phyloP scores from a whole-genome alignment of 768 basidiomycete genomes.

The Leccinum ochraceum region DNA sequence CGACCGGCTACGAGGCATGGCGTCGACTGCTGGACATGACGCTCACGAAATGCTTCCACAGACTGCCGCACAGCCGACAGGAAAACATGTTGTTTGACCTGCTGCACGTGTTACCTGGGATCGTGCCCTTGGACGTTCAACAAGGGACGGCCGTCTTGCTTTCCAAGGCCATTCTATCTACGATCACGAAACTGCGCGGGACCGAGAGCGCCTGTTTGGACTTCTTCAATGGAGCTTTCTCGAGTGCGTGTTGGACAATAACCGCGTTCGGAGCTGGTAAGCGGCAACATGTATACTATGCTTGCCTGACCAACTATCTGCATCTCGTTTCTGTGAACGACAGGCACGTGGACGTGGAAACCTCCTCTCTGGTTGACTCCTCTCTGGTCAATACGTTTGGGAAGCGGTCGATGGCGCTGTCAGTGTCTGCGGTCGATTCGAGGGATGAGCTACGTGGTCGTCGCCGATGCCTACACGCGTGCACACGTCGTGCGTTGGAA shows the following conservation, averaged over 20 bases:
- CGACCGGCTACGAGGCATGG: constrained; percentile 78
- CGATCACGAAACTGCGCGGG: constrained; percentile 74
- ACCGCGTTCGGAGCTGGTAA: constrained; percentile 77
- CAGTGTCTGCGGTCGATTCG: too few relatives aligned
- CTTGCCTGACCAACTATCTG: constrained; percentile 85
- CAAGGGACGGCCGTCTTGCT: constrained; percentile 69
- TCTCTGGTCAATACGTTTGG: too few relatives aligned
- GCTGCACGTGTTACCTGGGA: constrained; percentile 76
- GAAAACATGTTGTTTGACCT: constrained; percentile 92
- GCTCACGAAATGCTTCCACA: constrained; percentile 83
- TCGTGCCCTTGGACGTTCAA: constrained; percentile 64
- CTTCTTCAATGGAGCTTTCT: constrained; percentile 69
- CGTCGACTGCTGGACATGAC: constrained; percentile 80
- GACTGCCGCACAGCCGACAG: constrained; percentile 76
- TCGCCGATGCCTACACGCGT: too few relatives aligned
- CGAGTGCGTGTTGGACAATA: constrained; percentile 73
- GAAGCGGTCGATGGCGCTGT: too few relatives aligned
- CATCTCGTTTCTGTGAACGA: constrained; percentile 50
- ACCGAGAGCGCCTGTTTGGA: constrained; percentile 73
- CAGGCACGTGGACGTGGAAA: constrained; percentile 7
- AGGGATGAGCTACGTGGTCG: too few relatives aligned
- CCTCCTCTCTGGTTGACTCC: too few relatives aligned
- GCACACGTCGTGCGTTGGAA: too few relatives aligned
- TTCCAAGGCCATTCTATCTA: constrained; percentile 45
- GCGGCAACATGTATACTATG: constrained; percentile 83